Evolutionary conservation across 805 yeast species (phyloP), one percentile per base, ranked within the genome.

Genomic region (Komagataella mondaviorum): DNA sequence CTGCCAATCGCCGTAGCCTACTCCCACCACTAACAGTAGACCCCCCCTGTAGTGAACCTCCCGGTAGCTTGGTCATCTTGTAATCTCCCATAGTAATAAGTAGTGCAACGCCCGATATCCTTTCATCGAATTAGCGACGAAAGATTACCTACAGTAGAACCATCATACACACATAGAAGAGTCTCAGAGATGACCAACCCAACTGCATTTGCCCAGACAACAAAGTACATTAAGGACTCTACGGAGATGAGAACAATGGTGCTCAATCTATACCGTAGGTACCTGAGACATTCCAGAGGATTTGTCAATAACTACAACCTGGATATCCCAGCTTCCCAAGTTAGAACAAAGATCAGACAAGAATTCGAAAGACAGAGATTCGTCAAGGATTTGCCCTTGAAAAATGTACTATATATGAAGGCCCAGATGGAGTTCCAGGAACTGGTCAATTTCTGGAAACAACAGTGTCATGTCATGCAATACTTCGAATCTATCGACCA

Each of bases 381-480:
- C 62, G 88, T 86, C 50, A 70, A 71, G 51, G 88, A 84, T 61
- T 64, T 83, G 57, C 78, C 78, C 39, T 77, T 83, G 48, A 73
- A 76, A 56, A 88, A 87, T 66, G 75, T 85, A 16, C 71, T 88
- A 53, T 78, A 79, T 57, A 80, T 85, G 70, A 85, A 86, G 71
- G 95, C 91, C 6, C 89, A 85, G 61, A 85, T 85, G 93, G 96
- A 88, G 66, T 88, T 81, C 68, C 96, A 87, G 70, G 95, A 87
- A 63, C 75, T 86, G 61, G 76, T 83, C 60, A 88, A 88, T 69
- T 87, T 87, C 72, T 87, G 96, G 95, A 88, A 87, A 66, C 95
- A 88, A 72, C 81, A 79, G 63, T 78, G 90, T 56, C 95, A 87
- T 66, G 88, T 87, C 47, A 73, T 85, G 81, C 80, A 83, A 68